A percentile compares a stretch with the other conserved stretches of the same genome.
Conservation (phyloP, 495 filamentous ascomycete genomes). For the Cryomyces minteri region DNA sequence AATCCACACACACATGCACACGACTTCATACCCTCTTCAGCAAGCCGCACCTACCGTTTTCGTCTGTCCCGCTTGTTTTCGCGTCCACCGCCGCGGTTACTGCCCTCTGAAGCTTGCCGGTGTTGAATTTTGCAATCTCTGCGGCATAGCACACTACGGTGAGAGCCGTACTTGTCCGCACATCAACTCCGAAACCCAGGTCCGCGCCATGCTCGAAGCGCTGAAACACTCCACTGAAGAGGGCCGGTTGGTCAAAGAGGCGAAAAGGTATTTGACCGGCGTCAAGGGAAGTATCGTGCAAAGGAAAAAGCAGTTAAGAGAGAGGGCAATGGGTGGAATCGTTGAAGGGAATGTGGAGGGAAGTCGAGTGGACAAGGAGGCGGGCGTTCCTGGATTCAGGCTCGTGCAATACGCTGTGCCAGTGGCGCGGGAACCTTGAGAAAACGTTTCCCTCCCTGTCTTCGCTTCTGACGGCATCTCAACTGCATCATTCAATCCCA, state of each 20-base stretch:
- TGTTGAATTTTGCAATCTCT: slow-evolving; percentile 44
- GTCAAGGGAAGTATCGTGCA: slow-evolving; percentile 32
- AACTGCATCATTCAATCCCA: too few species aligned
- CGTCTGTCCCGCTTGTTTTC: slow-evolving; percentile 30
- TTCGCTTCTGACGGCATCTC: too few species aligned
- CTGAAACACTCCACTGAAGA: slow-evolving; percentile 38
- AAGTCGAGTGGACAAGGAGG: too few species aligned
- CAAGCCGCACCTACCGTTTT: too few species aligned
- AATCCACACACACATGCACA: too few species aligned
- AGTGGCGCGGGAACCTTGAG: too few species aligned
- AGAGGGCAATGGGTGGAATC: slow-evolving; percentile 2
- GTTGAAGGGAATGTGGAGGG: too few species aligned
- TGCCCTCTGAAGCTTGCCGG: slow-evolving; percentile 45
- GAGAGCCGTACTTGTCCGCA: slow-evolving; percentile 37
- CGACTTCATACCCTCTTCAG: too few species aligned
- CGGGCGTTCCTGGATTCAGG: too few species aligned
- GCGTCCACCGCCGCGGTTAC: slow-evolving; percentile 31
- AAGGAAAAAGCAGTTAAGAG: slow-evolving; percentile 21
- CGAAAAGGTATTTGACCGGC: slow-evolving; percentile 36
- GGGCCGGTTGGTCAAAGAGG: slow-evolving; percentile 27
- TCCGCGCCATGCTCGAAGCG: slow-evolving; percentile 39
- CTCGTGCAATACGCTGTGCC: too few species aligned
- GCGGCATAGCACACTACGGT: slow-evolving; percentile 48
- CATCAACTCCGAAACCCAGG: slow-evolving; percentile 34
- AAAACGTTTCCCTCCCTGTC: too few species aligned